Evolutionary conservation across 2,329 filamentous ascomycete genomes (phyloP).

Genomic region (Fonsecaea multimorphosa): DNA sequence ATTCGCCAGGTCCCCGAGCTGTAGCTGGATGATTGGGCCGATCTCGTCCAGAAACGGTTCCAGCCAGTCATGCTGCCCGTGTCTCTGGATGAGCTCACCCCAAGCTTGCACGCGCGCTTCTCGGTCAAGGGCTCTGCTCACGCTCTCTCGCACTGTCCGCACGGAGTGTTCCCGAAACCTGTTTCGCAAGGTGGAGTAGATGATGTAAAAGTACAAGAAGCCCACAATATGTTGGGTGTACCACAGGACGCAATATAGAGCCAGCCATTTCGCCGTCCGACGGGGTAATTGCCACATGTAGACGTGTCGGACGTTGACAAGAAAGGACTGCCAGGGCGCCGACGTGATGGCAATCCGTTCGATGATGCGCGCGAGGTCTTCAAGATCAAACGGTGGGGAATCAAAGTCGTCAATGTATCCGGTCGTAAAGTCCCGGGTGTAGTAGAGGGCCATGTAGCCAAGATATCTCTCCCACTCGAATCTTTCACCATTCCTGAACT

Average conservation of each 20-base stretch:
- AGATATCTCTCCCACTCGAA: slow-evolving; percentile 46
- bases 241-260: slow-evolving; percentile 46
- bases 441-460: slow-evolving; percentile 45
- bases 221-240: slow-evolving; percentile 46
- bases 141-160: slow-evolving; percentile 44
- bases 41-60: slow-evolving; percentile 47
- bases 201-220: slow-evolving; percentile 46
- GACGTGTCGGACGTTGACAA: slow-evolving; percentile 45
- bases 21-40: slow-evolving; percentile 47
- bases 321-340: slow-evolving; percentile 49
- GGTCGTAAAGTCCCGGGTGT: slow-evolving; percentile 44
- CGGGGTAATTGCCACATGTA: slow-evolving; percentile 50
- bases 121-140: slow-evolving; percentile 43
- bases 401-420: slow-evolving; percentile 47
- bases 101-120: slow-evolving; percentile 43
- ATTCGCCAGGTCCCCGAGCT: slow-evolving; percentile 47
- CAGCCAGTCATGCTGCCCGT: slow-evolving; percentile 48
- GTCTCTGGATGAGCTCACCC: slow-evolving; percentile 47
- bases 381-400: slow-evolving; percentile 46
- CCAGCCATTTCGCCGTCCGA: slow-evolving; percentile 47
- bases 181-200: slow-evolving; percentile 45
- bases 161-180: slow-evolving; percentile 42
- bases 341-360: slow-evolving; percentile 51
- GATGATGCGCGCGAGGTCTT: slow-evolving; percentile 44
- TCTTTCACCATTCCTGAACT: slow-evolving; percentile 39